Evolutionary conservation across 208 protist genomes (phyloP).

Genomic region (Trypanosomatidae sp.): DNA sequence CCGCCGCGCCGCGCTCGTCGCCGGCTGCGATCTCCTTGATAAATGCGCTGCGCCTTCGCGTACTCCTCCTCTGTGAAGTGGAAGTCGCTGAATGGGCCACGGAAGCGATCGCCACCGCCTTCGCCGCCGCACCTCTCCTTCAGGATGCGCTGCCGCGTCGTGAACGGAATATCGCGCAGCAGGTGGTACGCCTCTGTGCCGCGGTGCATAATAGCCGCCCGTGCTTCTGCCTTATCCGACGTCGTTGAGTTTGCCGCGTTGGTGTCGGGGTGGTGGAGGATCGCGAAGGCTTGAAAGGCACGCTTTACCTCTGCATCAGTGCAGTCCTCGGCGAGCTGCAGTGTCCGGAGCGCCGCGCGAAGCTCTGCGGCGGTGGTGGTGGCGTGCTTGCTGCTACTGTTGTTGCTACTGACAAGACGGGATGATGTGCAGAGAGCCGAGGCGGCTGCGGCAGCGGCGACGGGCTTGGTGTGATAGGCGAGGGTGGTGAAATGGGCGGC

Average conservation of each 20-base stretch:
- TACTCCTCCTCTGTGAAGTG: conserved; percentile 38
- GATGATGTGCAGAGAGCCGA: no score
- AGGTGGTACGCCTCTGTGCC: conserved; percentile 70
- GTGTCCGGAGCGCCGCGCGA: conserved; percentile 32
- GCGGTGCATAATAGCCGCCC: no score
- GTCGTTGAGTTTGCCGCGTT: no score
- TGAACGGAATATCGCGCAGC: conserved; percentile 30
- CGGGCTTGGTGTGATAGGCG: no score
- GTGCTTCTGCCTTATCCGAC: no score
- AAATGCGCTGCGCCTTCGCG: conserved; percentile 43
- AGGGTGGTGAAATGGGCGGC: no score
- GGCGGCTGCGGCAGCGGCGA: no score
- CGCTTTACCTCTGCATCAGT: conserved; percentile 64
- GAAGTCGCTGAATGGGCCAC: conserved; percentile 10
- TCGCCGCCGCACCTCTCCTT: background rate
- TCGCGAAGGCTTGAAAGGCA: conserved; percentile 53
- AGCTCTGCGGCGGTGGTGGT: conserved; percentile 39
- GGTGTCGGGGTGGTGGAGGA: conserved; percentile 65
- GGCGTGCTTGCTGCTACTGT: conserved; percentile 5
- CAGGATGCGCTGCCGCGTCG: conserved; percentile 47
- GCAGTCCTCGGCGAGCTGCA: conserved; percentile 38
- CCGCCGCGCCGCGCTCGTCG: no score
- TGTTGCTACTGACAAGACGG: background rate
- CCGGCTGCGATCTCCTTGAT: conserved; percentile 27
- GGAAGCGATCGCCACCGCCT: background rate